Evolutionary conservation across 495 filamentous ascomycete species (phyloP).

Genomic region (Cryomyces minteri): DNA sequence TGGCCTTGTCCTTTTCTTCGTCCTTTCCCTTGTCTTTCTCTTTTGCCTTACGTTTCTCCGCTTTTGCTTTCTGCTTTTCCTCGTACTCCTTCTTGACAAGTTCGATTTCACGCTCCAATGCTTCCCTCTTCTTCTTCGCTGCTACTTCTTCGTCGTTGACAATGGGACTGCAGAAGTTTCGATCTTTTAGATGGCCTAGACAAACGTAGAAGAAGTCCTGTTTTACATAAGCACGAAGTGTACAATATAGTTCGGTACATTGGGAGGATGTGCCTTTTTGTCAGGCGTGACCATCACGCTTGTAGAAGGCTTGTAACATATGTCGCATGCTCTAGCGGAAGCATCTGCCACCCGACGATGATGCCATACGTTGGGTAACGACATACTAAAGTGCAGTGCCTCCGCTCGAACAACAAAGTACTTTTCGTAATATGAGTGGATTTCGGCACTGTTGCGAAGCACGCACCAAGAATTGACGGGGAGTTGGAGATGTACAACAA

Average conservation of each 20-base stretch:
- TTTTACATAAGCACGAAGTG: constrained; percentile 1
- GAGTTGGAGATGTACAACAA: too few relatives aligned
- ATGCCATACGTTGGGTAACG: constrained; percentile 68
- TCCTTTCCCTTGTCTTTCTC: constrained; percentile 17
- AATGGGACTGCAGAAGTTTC: constrained; percentile 61
- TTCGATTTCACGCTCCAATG: constrained; percentile 23
- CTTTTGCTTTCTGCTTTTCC: constrained; percentile 59
- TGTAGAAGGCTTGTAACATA: constrained; percentile 78
- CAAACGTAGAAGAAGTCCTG: constrained; percentile 95
- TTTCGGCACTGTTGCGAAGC: too few relatives aligned
- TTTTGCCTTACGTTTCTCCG: constrained; percentile 33
- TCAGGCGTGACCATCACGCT: constrained; percentile 81
- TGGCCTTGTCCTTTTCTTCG: constrained; percentile 9
- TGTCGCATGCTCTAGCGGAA: constrained; percentile 60
- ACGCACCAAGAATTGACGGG: too few relatives aligned
- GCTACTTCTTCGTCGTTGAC: constrained; percentile 51
- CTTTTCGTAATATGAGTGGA: too few relatives aligned
- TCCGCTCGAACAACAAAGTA: too few relatives aligned
- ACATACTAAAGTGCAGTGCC: constrained; percentile 15
- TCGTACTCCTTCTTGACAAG: constrained; percentile 73
- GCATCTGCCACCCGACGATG: constrained; percentile 78
- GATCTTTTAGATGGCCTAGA: constrained; percentile 65
- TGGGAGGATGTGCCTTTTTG: constrained; percentile 46
- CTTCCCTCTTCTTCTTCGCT: constrained; percentile 33
- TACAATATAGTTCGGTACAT: neutral